These are phyloP conservation scores for Neurospora sp. DNA, from an alignment of 495 filamentous ascomycete genomes.

Conservation along the genomic window DNA sequence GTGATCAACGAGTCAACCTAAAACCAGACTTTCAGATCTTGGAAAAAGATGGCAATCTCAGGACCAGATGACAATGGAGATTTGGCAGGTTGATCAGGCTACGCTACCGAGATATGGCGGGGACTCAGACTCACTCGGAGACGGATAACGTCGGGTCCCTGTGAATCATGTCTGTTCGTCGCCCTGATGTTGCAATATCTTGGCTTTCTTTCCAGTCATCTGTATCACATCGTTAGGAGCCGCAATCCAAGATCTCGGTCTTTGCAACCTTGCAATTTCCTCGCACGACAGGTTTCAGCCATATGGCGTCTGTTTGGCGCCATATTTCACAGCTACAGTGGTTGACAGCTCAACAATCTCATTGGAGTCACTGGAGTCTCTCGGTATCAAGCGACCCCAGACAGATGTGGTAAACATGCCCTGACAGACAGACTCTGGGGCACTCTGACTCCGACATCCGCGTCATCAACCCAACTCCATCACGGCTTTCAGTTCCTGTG, in stretches of 20 bases:
- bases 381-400: background rate
- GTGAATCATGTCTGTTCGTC: background rate
- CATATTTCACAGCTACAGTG: background rate
- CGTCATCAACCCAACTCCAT: background rate
- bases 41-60: background rate
- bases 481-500: background rate
- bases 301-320: background rate
- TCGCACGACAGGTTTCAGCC: background rate
- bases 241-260: background rate
- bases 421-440: background rate
- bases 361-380: background rate
- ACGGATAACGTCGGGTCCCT: background rate
- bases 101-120: background rate
- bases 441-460: background rate
- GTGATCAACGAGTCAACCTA: background rate
- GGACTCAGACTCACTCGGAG: background rate
- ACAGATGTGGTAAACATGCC: background rate
- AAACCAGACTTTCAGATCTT: background rate
- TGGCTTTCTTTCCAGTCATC: background rate
- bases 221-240: background rate
- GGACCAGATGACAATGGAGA: background rate
- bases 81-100: background rate
- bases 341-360: background rate
- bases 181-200: background rate
- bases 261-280: background rate